Evolutionary conservation across 1,284 basidiomycete species (phyloP).

Genomic region (Sporisorium iseilematis-ciliati): DNA sequence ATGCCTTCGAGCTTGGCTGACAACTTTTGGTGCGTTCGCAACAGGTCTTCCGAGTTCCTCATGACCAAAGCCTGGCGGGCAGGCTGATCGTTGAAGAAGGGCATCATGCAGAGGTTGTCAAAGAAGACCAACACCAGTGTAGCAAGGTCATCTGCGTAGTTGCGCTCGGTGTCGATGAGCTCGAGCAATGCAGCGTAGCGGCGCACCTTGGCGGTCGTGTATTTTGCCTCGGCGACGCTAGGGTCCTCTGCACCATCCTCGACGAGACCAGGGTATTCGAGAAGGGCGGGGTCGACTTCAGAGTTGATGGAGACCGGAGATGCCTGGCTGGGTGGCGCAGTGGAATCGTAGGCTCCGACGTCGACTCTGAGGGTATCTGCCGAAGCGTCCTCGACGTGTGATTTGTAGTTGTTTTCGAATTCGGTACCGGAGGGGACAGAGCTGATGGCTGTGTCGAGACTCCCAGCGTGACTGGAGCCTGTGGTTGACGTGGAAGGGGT

Average conservation of each 20-base stretch:
- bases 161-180: constrained; percentile 66
- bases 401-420: constrained; percentile 38
- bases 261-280: constrained; percentile 15
- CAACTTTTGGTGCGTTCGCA: constrained; percentile 58
- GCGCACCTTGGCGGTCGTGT: constrained; percentile 40
- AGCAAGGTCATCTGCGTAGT: constrained; percentile 66
- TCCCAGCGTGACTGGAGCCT: constrained; percentile 48
- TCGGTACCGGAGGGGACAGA: constrained; percentile 41
- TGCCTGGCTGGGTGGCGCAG: constrained; percentile 21
- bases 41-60: constrained; percentile 62
- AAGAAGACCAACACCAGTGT: constrained; percentile 66
- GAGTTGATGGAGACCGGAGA: constrained; percentile 42
- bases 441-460: constrained; percentile 54
- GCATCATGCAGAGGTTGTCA: constrained; percentile 59
- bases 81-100: constrained; percentile 62
- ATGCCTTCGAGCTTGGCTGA: constrained; percentile 55
- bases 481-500: constrained; percentile 65
- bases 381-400: constrained; percentile 36
- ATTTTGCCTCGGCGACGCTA: constrained; percentile 24
- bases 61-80: constrained; percentile 57
- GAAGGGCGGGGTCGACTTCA: constrained; percentile 22
- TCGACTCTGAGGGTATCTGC: constrained; percentile 37
- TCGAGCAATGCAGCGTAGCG: constrained; percentile 64
- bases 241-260: constrained; percentile 17
- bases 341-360: constrained; percentile 20